Base-by-base conservation (phyloP, 1,139 yeast species). In the Blastobotrys arbuscula region DNA sequence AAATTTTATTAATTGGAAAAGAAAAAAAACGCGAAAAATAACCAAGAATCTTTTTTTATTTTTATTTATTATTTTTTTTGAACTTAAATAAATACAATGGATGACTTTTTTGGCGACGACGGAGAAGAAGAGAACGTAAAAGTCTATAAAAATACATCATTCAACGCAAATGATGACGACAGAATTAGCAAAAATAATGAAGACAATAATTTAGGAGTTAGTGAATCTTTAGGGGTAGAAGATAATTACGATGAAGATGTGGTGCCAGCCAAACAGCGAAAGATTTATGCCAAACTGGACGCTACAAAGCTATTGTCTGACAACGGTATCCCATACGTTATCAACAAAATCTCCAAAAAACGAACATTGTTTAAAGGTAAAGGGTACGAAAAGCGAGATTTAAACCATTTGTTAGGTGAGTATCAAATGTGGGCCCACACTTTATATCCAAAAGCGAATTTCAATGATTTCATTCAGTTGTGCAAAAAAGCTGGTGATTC, bases 361-460 rank as follows among this genome's bases (percentile, higher is more conserved):
- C 51, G 55, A 21, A 39, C 26, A 18, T 51, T 55, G 39, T 60
- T 69, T 50, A 67, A 66, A 43, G 73, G 73, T n/a, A 62, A 60
- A 39, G 73, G 73, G 4, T 63, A 66, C 43, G 73, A 68, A 51
- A 56, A 69, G 49, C 71, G 72, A 18, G 80, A 78, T 55, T 59
- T 79, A 47, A 62, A 69, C 8, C 67, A 69, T 40, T 69, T 87
- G 2, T 67, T 86, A 24, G 80, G 77, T 53, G 79, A 78, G 58
- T 87, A 86, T 65, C 95, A 86, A 65, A 64, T 87, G 30, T 87
- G 96, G 96, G 89, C 90, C 24, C 95, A 87, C 63, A 77, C 81
- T 4, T 62, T 87, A 46, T 87, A 77, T 58, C 95, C 96, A 10
- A 82, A 81, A 64, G 89, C 95, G 2, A 82, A 77, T 52, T 85